Evolutionary conservation across 345 rosid species (phyloP).

Genomic region (Trapa incisa): DNA sequence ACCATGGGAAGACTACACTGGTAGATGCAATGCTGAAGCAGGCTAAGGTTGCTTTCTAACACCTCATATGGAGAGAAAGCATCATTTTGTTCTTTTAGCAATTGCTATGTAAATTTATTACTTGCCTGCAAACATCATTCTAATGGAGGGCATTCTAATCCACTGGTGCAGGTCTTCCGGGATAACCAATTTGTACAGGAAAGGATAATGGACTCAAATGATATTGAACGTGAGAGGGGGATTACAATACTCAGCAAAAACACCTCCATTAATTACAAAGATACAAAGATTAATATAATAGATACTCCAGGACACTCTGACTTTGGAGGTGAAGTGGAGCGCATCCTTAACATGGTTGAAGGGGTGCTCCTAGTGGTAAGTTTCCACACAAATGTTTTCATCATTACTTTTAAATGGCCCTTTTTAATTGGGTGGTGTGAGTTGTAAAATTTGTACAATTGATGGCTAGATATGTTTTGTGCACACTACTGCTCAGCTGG

Average conservation of each 20-base stretch:
- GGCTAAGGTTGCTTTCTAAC: slow-evolving; percentile 48
- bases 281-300: slow-evolving; percentile 73
- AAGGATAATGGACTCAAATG: slow-evolving; percentile 97
- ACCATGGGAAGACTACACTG: slow-evolving; percentile 95
- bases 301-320: slow-evolving; percentile 99
- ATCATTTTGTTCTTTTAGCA: background rate
- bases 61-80: background rate
- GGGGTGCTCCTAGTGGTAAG: slow-evolving; percentile 96
- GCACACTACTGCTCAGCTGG: background rate
- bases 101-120: background rate
- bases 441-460: background rate
- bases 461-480: background rate
- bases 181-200: slow-evolving; percentile 86
- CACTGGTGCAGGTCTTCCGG: slow-evolving; percentile 62
- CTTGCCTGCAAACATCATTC: background rate
- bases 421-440: background rate
- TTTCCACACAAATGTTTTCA: background rate
- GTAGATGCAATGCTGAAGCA: slow-evolving; percentile 96
- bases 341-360: slow-evolving; percentile 97
- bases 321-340: slow-evolving; percentile 99
- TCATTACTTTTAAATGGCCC: background rate
- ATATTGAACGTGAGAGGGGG: slow-evolving; percentile 93
- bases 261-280: slow-evolving; percentile 82
- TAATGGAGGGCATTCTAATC: background rate
- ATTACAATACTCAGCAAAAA: slow-evolving; percentile 94